A percentile compares a stretch with the other conserved stretches of the same genome.
Conservation (phyloP, 148 eudicot genomes). For the Spergularia bocconei region DNA sequence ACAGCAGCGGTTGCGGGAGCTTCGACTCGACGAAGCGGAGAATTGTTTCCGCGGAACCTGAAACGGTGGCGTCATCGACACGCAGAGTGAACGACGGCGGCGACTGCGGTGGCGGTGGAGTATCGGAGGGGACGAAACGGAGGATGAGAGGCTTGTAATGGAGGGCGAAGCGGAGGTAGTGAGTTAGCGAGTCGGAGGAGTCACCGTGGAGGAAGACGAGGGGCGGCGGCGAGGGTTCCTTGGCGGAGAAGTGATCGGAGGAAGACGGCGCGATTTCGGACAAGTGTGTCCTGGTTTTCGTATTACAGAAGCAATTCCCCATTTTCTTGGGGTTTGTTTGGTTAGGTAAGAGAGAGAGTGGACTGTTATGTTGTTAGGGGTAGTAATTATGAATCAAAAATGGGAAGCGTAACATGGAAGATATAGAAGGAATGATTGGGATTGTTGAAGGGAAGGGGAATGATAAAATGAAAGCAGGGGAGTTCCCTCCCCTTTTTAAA, state of each 20-base stretch:
- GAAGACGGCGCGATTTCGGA: conserved; percentile 15
- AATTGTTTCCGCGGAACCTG: conserved; percentile 50
- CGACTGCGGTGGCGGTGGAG: conserved; percentile 16
- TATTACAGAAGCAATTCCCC: conserved; percentile 27
- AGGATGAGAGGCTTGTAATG: conserved; percentile 52
- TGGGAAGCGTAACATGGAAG: too few species aligned
- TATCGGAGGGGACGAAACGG: conserved; percentile 45
- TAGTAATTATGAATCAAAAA: too few species aligned
- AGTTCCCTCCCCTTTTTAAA: too few species aligned
- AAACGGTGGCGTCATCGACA: conserved; percentile 37
- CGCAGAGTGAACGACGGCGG: conserved; percentile 30
- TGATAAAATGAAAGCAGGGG: too few species aligned
- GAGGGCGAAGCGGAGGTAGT: conserved; percentile 61
- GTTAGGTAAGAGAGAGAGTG: too few species aligned
- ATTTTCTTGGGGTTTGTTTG: not conserved
- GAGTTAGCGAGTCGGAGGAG: conserved; percentile 35
- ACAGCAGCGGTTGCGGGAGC: conserved; percentile 53
- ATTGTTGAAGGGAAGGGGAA: too few species aligned
- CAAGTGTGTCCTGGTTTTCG: not conserved
- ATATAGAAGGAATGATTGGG: too few species aligned
- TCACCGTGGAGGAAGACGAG: conserved; percentile 49
- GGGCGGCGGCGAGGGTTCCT: conserved; percentile 6
- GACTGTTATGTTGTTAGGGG: too few species aligned
- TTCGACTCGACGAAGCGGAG: conserved; percentile 45
- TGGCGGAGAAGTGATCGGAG: not conserved